Evolutionary conservation across 176 grass and related monocot genomes (phyloP), one percentile per base, ranked within the genome.

Genomic region (Carex cristatella): DNA sequence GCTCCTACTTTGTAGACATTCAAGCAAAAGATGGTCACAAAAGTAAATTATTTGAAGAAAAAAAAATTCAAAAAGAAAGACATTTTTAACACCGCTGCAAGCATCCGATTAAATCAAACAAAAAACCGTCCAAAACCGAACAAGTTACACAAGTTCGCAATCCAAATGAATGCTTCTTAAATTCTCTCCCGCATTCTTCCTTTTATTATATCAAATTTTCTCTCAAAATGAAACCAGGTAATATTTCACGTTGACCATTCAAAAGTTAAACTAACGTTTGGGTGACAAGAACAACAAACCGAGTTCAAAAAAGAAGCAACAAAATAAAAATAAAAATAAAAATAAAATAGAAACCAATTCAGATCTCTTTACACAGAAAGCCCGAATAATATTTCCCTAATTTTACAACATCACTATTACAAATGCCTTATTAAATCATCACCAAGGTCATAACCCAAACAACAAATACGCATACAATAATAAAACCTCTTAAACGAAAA

Each of bases 311-410:
- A 16, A 16, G 40, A 65, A 76, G 55, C 48, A 78, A 3, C 4
- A 40, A 40, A 38, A 38, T 38, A 38, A 65, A 49, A 57, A 8
- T 28, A 67, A 49, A 84, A 48, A 65, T 67, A 84, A 44, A 28
- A 77, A 40, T 18, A 46, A 57, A 84, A 71, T 54, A 72, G 35
- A 74, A 85, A 61, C 40, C 78, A 84, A 75, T 61, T 44, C 68
- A 85, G 57, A 85, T 76, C 57, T 85, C 69, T 85, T 75, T 75
- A 85, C 84, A 85, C 68, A 85, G 42, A 42, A 85, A 78, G 32
- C 38, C 83, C 33, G 51, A 78, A 85, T 75, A 78, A 85, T 75
- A 38, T 62, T 78, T 61, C 8, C 68, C 84, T 85, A 65, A 78
- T 75, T 85, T 85, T 78, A 85, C 84, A 85, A 64, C 69, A 85